Percentiles rank a stretch among this genome's conserved stretches.
Evolutionary conservation across 2,329 filamentous ascomycete genomes (phyloP).

Genomic region (Escovopsis sp.): DNA sequence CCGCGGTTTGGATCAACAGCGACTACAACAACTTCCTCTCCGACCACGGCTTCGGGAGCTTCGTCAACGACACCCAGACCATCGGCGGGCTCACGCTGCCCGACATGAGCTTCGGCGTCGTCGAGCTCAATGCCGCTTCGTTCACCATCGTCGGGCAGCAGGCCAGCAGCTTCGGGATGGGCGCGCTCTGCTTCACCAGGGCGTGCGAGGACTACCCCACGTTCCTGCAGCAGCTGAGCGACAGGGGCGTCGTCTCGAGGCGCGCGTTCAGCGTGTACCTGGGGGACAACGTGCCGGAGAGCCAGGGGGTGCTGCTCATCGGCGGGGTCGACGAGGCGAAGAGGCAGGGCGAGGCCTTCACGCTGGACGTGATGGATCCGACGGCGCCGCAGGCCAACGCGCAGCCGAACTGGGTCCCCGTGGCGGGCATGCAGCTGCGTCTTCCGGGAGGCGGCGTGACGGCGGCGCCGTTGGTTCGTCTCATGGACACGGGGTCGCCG

Average conservation of each 20-base stretch:
- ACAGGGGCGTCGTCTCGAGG: slow-evolving; percentile 2
- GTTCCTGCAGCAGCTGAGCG: slow-evolving; percentile 5
- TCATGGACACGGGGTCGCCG: slow-evolving; percentile 6
- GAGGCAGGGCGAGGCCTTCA: slow-evolving; percentile 4
- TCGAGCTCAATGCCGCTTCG: slow-evolving; percentile 2
- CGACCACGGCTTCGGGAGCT: slow-evolving; percentile 5
- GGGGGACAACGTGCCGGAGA: slow-evolving; percentile 3
- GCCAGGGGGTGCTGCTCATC: slow-evolving; percentile 2
- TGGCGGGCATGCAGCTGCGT: slow-evolving; percentile 1
- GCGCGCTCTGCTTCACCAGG: slow-evolving; percentile 3
- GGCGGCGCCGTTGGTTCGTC: slow-evolving; percentile 1
- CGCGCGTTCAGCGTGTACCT: slow-evolving; percentile 7
- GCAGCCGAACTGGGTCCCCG: slow-evolving; percentile 4
- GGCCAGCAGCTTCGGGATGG: slow-evolving; percentile 5
- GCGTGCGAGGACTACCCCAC: slow-evolving; percentile 3
- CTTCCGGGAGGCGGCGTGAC: slow-evolving; percentile 1
- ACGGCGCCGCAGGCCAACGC: background rate
- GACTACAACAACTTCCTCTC: slow-evolving; percentile 5
- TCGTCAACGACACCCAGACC: slow-evolving; percentile 5
- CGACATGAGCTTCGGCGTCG: slow-evolving; percentile 5
- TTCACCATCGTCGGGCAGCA: slow-evolving; percentile 2
- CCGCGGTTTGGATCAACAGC: slow-evolving; percentile 1
- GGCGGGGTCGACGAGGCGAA: slow-evolving; percentile 7
- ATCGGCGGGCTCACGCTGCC: slow-evolving; percentile 2
- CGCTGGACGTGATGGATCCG: slow-evolving; percentile 2